Conservation (phyloP, 331 rosid genomes). For the Arachis monticola region DNA sequence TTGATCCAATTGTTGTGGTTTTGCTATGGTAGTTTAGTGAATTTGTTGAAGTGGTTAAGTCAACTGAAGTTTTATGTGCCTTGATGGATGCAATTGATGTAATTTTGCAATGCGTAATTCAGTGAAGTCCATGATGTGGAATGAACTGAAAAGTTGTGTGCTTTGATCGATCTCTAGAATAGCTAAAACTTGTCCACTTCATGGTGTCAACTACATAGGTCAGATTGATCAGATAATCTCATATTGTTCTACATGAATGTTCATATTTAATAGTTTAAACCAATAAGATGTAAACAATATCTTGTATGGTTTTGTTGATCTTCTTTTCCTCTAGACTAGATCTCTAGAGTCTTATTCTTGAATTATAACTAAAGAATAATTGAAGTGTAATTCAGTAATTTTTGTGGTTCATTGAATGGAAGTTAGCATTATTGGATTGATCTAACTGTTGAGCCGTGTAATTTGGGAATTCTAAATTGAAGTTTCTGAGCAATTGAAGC, state of each 20-base stretch:
- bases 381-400: no score
- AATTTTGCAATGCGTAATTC: background rate
- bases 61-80: background rate
- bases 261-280: no score
- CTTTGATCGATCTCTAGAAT: background rate
- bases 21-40: background rate
- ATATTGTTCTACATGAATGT: background rate
- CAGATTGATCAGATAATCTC: no score
- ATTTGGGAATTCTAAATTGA: conserved; percentile 1
- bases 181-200: no score
- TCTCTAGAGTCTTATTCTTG: no score
- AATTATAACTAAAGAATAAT: no score
- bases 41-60: background rate
- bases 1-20: background rate
- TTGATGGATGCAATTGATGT: background rate
- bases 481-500: background rate
- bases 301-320: no score
- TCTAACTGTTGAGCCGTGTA: background rate
- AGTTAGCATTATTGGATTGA: background rate
- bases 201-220: no score
- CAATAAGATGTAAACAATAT: no score
- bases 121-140: background rate
- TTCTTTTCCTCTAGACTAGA: no score
- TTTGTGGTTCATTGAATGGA: background rate
- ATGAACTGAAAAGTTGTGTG: background rate